Evolutionary conservation across 139 green algal species (phyloP).

Genomic region (Auxenochlorella protothecoides): DNA sequence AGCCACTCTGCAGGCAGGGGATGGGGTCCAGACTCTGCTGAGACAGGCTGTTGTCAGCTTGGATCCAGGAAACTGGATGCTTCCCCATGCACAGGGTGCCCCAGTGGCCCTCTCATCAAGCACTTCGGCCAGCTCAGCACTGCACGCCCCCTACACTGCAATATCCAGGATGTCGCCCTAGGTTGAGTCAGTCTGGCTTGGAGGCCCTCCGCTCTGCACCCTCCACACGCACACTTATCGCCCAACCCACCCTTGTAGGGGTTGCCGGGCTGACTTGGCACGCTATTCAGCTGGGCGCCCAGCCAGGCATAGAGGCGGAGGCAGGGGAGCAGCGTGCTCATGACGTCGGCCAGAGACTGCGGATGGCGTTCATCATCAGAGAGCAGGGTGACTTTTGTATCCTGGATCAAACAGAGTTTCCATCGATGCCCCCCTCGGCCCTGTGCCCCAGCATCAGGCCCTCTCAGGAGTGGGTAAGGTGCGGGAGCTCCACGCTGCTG

Average conservation of each 20-base stretch:
- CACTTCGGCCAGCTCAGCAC: neutral
- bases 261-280: neutral
- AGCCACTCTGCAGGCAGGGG: conserved; percentile 43
- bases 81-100: neutral
- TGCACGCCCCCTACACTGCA: neutral
- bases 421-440: no score
- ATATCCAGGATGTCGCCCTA: neutral
- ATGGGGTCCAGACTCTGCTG: no score
- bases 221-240: no score
- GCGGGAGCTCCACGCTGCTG: no score
- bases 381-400: no score
- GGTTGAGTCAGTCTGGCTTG: neutral
- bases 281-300: conserved; percentile 37
- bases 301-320: conserved; percentile 64
- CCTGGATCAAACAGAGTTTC: no score
- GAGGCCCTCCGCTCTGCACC: no score
- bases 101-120: no score
- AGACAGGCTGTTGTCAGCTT: no score
- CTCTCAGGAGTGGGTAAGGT: no score
- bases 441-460: no score
- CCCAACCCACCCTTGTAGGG: conserved; percentile 3
- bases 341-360: conserved; percentile 41
- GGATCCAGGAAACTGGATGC: neutral
- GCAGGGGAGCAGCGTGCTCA: conserved; percentile 66
- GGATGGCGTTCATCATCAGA: neutral